Evolutionary conservation across 495 filamentous ascomycete species (phyloP).

Genomic region (Podospora tetraspora): DNA sequence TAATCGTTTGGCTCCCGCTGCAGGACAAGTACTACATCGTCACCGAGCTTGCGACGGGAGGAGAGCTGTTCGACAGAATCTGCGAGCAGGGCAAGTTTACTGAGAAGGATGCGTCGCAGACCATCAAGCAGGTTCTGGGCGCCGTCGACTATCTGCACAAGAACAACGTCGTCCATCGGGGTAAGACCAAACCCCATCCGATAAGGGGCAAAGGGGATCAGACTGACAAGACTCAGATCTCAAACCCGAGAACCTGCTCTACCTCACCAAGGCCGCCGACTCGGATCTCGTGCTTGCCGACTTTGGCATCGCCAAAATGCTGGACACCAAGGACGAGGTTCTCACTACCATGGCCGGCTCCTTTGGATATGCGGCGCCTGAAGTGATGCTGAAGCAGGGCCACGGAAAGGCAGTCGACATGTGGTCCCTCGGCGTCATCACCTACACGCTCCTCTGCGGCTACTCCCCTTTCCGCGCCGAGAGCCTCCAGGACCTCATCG

Average conservation of each 20-base stretch:
- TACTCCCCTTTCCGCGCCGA: constrained; percentile 98
- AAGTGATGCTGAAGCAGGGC: constrained; percentile 96
- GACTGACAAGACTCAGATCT: constrained; percentile 56
- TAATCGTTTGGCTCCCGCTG: not conserved
- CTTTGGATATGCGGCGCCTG: constrained; percentile 95
- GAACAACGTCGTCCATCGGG: constrained; percentile 95
- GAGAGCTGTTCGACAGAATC: constrained; percentile 96
- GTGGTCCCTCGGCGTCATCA: constrained; percentile 99
- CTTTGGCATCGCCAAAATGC: constrained; percentile 98
- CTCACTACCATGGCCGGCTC: constrained; percentile 98
- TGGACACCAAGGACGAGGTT: constrained; percentile 82
- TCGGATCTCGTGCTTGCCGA: constrained; percentile 92
- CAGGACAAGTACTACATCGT: constrained; percentile 99
- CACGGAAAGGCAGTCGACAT: constrained; percentile 99
- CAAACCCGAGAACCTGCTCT: constrained; percentile 97
- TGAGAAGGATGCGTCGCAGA: constrained; percentile 96
- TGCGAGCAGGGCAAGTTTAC: constrained; percentile 98
- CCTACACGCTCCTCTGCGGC: constrained; percentile 97
- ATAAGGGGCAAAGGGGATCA: not conserved
- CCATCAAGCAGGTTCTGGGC: constrained; percentile 89
- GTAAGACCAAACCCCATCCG: constrained; percentile 39
- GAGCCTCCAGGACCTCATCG: constrained; percentile 86
- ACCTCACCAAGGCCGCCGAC: constrained; percentile 67
- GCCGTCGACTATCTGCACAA: constrained; percentile 93
- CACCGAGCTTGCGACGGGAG: constrained; percentile 91